phyloP scores from a whole-genome alignment of 1,139 yeast genomes.

The Eremothecium coryli region DNA sequence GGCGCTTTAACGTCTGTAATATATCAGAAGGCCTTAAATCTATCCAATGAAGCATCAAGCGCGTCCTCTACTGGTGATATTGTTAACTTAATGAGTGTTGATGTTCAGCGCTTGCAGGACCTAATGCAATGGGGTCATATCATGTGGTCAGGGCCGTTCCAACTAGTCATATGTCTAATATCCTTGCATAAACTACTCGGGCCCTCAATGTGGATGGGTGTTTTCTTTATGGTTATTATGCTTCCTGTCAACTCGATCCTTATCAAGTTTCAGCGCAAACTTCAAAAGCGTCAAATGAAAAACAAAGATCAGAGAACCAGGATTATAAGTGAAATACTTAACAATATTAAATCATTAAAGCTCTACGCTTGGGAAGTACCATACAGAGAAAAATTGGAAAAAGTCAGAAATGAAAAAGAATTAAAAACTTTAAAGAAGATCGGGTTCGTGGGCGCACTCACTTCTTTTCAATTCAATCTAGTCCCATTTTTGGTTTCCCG shows the following conservation, averaged over 20 bases:
- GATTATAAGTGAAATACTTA: slow-evolving; percentile 74
- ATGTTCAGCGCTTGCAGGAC: slow-evolving; percentile 89
- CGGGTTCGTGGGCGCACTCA: slow-evolving; percentile 67
- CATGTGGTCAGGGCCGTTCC: slow-evolving; percentile 96
- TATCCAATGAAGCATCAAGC: slow-evolving; percentile 78
- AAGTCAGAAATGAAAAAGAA: slow-evolving; percentile 86
- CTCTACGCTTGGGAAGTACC: slow-evolving; percentile 94
- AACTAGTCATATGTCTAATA: slow-evolving; percentile 66
- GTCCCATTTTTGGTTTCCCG: slow-evolving; percentile 91
- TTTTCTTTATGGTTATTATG: slow-evolving; percentile 68
- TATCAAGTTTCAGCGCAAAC: slow-evolving; percentile 61
- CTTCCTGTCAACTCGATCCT: slow-evolving; percentile 74
- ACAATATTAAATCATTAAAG: slow-evolving; percentile 85
- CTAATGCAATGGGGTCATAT: slow-evolving; percentile 78
- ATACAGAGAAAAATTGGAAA: slow-evolving; percentile 58
- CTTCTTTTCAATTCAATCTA: slow-evolving; percentile 71
- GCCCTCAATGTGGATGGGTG: slow-evolving; percentile 96
- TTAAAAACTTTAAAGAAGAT: slow-evolving; percentile 65
- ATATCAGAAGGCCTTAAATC: slow-evolving; percentile 67
- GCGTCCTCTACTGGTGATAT: slow-evolving; percentile 90
- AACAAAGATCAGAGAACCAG: slow-evolving; percentile 63
- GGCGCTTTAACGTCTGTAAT: slow-evolving; percentile 71
- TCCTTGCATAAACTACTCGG: slow-evolving; percentile 74
- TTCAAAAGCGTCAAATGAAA: slow-evolving; percentile 70
- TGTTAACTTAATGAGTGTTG: slow-evolving; percentile 94